These are phyloP conservation scores for Pyrenula massariospora DNA, from an alignment of 495 filamentous ascomycete species.

Conservation along the genomic window DNA sequence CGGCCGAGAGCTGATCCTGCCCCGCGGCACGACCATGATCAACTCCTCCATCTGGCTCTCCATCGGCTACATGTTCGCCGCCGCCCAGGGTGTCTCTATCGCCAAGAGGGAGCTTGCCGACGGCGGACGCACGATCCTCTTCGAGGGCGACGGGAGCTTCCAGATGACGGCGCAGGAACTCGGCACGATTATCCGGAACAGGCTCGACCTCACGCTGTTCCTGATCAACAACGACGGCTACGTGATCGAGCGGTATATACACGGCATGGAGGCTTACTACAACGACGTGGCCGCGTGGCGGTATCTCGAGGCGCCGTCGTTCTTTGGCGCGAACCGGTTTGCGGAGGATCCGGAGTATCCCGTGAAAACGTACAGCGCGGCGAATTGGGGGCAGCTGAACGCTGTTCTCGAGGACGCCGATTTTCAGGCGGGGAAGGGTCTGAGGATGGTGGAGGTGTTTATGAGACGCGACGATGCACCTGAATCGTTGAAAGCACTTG, in stretches of 20 bases:
- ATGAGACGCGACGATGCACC: slow-evolving; percentile 35
- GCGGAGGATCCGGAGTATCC: background rate
- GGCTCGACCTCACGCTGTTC: slow-evolving; percentile 47
- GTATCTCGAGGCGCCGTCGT: slow-evolving; percentile 31
- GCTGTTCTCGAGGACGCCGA: slow-evolving; percentile 19
- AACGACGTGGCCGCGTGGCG: slow-evolving; percentile 63
- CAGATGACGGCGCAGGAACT: slow-evolving; percentile 73
- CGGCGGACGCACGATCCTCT: slow-evolving; percentile 41
- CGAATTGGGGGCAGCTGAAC: slow-evolving; percentile 25
- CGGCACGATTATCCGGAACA: slow-evolving; percentile 59
- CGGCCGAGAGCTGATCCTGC: slow-evolving; percentile 17
- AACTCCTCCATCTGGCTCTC: slow-evolving; percentile 28
- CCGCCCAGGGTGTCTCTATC: slow-evolving; percentile 33
- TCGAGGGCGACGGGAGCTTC: slow-evolving; percentile 74
- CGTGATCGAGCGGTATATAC: slow-evolving; percentile 65
- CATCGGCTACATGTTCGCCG: slow-evolving; percentile 36
- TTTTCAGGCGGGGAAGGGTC: slow-evolving; percentile 23
- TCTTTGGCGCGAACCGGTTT: slow-evolving; percentile 26
- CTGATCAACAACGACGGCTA: slow-evolving; percentile 68
- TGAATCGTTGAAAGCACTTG: slow-evolving; percentile 14
- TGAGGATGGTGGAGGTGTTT: slow-evolving; percentile 31
- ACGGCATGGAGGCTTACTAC: slow-evolving; percentile 61
- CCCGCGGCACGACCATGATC: slow-evolving; percentile 18
- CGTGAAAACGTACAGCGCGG: slow-evolving; percentile 15
- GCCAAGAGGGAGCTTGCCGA: slow-evolving; percentile 24